Evolutionary conservation across 345 rosid species (phyloP).

Genomic region (Passiflora organensis): DNA sequence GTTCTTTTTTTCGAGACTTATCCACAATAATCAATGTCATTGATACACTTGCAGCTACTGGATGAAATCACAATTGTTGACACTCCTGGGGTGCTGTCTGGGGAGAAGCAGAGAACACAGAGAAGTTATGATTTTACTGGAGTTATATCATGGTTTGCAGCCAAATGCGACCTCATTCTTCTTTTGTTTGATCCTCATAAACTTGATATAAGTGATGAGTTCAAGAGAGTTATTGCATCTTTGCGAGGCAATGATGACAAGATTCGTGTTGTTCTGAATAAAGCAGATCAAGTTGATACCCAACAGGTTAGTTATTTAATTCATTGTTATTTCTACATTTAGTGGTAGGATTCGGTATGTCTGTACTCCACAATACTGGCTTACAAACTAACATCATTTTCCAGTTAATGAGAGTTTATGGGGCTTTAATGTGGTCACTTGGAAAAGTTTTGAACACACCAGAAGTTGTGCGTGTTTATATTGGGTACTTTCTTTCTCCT

Average conservation of each 20-base stretch:
- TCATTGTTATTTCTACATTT: background rate
- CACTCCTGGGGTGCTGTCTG: slow-evolving; percentile 26
- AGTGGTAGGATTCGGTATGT: background rate
- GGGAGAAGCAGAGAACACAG: slow-evolving; percentile 27
- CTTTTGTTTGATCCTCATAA: slow-evolving; percentile 27
- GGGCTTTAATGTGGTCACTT: slow-evolving; percentile 26
- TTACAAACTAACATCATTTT: background rate
- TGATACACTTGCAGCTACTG: slow-evolving; percentile 12
- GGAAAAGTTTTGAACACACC: slow-evolving; percentile 29
- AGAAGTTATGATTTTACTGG: slow-evolving; percentile 29
- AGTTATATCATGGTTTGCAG: slow-evolving; percentile 28
- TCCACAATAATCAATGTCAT: background rate
- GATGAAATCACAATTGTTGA: slow-evolving; percentile 27
- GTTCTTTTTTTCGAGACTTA: background rate
- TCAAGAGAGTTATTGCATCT: slow-evolving; percentile 23
- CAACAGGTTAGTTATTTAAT: slow-evolving; percentile 15
- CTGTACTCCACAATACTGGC: background rate
- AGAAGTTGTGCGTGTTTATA: slow-evolving; percentile 22
- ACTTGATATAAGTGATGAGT: slow-evolving; percentile 27
- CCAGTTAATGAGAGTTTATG: slow-evolving; percentile 30
- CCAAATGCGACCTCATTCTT: slow-evolving; percentile 24
- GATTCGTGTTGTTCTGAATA: slow-evolving; percentile 26
- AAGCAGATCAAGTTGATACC: slow-evolving; percentile 23
- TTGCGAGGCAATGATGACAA: slow-evolving; percentile 24
- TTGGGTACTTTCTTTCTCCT: slow-evolving; percentile 14